A percentile compares a stretch with the other conserved stretches of the same genome.
These are phyloP conservation scores for Trichosanthes truncata DNA, from an alignment of 306 rosid genomes.

Conservation along the genomic window DNA sequence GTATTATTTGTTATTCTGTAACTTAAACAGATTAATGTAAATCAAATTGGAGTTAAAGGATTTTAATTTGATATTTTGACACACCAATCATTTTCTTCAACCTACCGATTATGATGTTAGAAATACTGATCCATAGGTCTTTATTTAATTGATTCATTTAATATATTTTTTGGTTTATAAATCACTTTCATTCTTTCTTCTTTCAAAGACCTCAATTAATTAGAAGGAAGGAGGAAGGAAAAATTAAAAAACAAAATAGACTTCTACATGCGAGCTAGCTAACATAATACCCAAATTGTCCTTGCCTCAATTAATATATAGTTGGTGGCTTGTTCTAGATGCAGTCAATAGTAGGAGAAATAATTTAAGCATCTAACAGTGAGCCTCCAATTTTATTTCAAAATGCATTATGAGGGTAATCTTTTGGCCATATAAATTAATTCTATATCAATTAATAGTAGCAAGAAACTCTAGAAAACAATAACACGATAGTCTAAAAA, in stretches of 20 bases:
- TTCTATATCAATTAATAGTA: neutral
- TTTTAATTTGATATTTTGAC: neutral
- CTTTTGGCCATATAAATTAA: neutral
- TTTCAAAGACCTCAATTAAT: neutral
- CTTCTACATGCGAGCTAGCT: neutral
- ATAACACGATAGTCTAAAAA: neutral
- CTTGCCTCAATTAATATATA: neutral
- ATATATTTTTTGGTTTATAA: neutral
- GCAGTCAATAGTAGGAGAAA: neutral
- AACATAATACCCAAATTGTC: neutral
- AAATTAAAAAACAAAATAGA: neutral
- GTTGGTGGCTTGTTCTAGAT: neutral
- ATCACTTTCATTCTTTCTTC: neutral
- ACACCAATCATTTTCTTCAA: slow-evolving; percentile 4
- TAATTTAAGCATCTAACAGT: neutral
- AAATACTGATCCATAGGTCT: neutral
- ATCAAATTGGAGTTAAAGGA: neutral
- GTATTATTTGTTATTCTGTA: neutral
- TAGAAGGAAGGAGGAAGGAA: neutral
- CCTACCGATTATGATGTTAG: neutral
- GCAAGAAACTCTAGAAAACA: neutral
- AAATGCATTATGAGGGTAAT: neutral
- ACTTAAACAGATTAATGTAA: neutral
- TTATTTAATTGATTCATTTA: neutral
- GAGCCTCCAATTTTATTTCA: neutral